These are phyloP conservation scores for Petunia axillaris DNA, from an alignment of 257 asterid species.

Conservation along the genomic window DNA sequence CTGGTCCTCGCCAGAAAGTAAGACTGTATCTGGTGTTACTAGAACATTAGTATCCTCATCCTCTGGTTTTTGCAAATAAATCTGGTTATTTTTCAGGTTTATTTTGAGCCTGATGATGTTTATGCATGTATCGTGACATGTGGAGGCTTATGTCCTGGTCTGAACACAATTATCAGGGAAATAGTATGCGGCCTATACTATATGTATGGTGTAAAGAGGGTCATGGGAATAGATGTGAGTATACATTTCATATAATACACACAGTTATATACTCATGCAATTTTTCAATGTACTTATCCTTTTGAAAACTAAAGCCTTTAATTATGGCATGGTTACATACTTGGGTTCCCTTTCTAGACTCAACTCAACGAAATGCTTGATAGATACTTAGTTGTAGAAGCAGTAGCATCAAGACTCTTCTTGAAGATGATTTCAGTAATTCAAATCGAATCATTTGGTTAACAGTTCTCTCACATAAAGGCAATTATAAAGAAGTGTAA, in stretches of 20 bases:
- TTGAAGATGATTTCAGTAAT: not conserved
- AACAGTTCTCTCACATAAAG: not conserved
- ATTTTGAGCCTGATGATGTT: slow-evolving; percentile 80
- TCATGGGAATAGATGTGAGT: slow-evolving; percentile 78
- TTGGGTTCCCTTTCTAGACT: not conserved
- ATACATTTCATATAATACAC: slow-evolving; percentile 12
- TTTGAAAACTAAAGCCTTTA: not conserved
- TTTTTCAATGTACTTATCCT: not conserved
- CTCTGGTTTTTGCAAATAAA: not conserved
- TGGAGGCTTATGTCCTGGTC: slow-evolving; percentile 96
- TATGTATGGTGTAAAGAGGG: slow-evolving; percentile 85
- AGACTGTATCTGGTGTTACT: slow-evolving; percentile 16
- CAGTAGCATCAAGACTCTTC: not conserved
- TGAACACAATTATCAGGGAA: slow-evolving; percentile 91
- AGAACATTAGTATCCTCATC: not conserved
- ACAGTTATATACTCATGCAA: not conserved
- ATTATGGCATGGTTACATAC: not conserved
- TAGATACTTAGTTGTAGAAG: slow-evolving; percentile 3
- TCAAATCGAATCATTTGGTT: not conserved
- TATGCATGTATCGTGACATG: slow-evolving; percentile 91
- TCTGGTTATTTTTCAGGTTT: slow-evolving; percentile 55
- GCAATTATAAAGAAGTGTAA: not conserved
- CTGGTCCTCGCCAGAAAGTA: slow-evolving; percentile 92
- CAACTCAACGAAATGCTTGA: slow-evolving; percentile 1
- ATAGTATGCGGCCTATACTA: slow-evolving; percentile 77